A percentile compares a stretch with the other conserved stretches of the same genome.
Conservation (phyloP, 495 filamentous ascomycete genomes). For the Aspergillus asperescens region DNA sequence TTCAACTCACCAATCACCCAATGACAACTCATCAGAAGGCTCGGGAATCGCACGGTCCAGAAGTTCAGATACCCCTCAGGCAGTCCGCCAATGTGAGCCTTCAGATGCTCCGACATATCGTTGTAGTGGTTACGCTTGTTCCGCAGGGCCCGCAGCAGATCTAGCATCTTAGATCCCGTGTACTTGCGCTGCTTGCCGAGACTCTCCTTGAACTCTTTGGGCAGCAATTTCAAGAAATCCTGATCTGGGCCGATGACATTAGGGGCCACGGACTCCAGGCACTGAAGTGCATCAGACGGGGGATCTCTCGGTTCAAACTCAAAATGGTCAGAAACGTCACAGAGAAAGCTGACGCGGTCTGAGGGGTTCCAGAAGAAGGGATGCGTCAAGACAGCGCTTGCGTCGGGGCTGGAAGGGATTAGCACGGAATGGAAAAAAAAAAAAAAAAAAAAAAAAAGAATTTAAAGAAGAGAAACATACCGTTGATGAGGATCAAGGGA, state of each 20-base stretch:
- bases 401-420: constrained; percentile 50
- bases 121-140: constrained; percentile 97
- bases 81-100: constrained; percentile 69
- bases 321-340: constrained; percentile 90
- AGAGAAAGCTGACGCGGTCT: constrained; percentile 83
- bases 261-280: constrained; percentile 53
- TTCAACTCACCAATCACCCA: constrained; percentile 60
- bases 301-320: constrained; percentile 84
- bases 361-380: constrained; percentile 94
- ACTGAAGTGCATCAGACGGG: constrained; percentile 58
- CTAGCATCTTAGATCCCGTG: constrained; percentile 72
- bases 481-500: constrained; percentile 61
- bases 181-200: constrained; percentile 96
- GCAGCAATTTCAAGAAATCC: constrained; percentile 75
- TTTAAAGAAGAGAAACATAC: no score
- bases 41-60: constrained; percentile 79
- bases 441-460: no score
- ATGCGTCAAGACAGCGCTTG: constrained; percentile 74
- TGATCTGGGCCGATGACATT: constrained; percentile 51
- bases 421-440: constrained; percentile 3
- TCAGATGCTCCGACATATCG: constrained; percentile 75
- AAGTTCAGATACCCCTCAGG: constrained; percentile 83
- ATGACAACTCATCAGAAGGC: constrained; percentile 75
- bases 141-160: constrained; percentile 82
- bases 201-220: constrained; percentile 74